These are phyloP conservation scores for Lanmaoa rubissima DNA, from an alignment of 768 basidiomycete genomes.

Conservation along the genomic window DNA sequence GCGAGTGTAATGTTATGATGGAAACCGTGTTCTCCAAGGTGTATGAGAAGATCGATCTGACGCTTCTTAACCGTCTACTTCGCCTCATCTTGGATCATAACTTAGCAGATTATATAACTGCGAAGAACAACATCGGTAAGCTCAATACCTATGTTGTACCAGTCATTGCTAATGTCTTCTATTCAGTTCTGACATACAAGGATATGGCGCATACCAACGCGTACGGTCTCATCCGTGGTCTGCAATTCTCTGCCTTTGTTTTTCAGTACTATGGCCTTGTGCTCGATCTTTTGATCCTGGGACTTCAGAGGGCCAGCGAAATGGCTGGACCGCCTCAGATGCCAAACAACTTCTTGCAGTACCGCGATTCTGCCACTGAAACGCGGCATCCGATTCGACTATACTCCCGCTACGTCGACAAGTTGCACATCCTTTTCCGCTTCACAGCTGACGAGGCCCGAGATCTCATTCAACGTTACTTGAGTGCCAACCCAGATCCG, in stretches of 20 bases:
- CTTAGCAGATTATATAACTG: constrained; percentile 97
- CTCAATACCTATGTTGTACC: not conserved
- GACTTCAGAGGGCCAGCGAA: constrained; percentile 96
- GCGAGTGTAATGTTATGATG: constrained; percentile 98
- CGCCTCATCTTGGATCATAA: constrained; percentile 98
- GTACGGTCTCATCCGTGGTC: constrained; percentile 93
- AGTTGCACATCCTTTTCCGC: constrained; percentile 93
- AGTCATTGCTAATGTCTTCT: not conserved
- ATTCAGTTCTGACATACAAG: constrained; percentile 80
- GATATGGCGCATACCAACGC: constrained; percentile 99
- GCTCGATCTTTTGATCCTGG: constrained; percentile 91
- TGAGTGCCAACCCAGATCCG: constrained; percentile 96
- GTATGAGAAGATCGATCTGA: constrained; percentile 98
- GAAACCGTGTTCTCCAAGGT: constrained; percentile 97
- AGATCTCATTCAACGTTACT: constrained; percentile 96
- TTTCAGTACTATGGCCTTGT: constrained; percentile 99
- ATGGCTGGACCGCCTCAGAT: constrained; percentile 98
- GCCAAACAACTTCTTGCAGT: constrained; percentile 99
- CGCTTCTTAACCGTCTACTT: constrained; percentile 90
- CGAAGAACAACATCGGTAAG: constrained; percentile 92
- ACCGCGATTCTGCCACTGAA: constrained; percentile 91
- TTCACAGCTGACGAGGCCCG: constrained; percentile 97
- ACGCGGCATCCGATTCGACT: constrained; percentile 96
- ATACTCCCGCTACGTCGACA: constrained; percentile 95
- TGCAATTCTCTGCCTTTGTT: constrained; percentile 98